Base-by-base conservation (phyloP, 768 basidiomycete species). In the Trametes elegans region DNA sequence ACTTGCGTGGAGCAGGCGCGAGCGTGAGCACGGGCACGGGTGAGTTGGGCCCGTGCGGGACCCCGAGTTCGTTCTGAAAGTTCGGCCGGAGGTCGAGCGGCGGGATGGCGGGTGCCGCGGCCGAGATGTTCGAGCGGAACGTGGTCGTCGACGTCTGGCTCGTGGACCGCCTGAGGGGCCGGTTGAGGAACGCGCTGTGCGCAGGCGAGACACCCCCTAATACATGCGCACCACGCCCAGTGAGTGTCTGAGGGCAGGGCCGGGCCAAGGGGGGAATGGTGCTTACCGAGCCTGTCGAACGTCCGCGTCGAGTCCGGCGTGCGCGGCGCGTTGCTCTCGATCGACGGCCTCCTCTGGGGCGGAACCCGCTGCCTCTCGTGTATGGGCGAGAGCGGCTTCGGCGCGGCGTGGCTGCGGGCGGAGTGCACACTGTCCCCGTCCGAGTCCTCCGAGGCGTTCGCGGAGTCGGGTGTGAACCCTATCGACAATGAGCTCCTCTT, bases 141-240 rank as follows among this genome's bases (percentile, higher is more conserved):
- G 81, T 84, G 39, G 77, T 77, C 14, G 83, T 83, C 1, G 86
- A 88, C 1, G 78, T 80, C 54, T 85, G 76, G 23, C 84, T 86
- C 38, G 79, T 72, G 5, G 87, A 83, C 29, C 87, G 75, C 63
- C 87, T 88, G 53, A 88, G 68, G 11, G 80, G 82, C 2, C 87
- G 79, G 6, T 79, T 75, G 40, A 89, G 73, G 64, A 89, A 88
- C 0, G 82, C 72, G 7, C 77, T 76, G 59, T 79, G 76, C 27
- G 38, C 48, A 31, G 67, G 49, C 23, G 64, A 61, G 16, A 39
- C 55, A 51, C 34, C 43, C 8, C 51, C 42, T 45, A 14, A 9
- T 13, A 16, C 53, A 46, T 39, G 32, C 48, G 55, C 23, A n/a
- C n/a, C n/a, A n/a, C n/a, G n/a, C n/a, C n/a, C n/a, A n/a, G n/a